A percentile compares a stretch with the other conserved stretches of the same genome.
Evolutionary conservation across 345 rosid genomes (phyloP).

Genomic region (Anastatica hierochuntica): DNA sequence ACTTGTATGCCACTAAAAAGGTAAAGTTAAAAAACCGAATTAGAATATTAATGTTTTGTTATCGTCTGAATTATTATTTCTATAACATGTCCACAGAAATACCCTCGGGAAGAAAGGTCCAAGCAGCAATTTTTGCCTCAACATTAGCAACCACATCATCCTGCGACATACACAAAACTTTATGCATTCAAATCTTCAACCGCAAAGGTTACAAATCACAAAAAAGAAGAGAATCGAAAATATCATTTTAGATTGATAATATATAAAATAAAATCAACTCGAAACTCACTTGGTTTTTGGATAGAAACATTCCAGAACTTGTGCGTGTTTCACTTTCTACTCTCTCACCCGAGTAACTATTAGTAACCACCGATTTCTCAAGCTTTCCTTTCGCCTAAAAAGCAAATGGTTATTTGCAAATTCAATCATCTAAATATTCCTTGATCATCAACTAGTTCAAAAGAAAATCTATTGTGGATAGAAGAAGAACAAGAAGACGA

Average conservation of each 20-base stretch:
- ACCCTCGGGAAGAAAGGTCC: slow-evolving; percentile 94
- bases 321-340: slow-evolving; percentile 74
- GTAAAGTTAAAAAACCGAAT: not conserved
- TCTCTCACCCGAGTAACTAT: slow-evolving; percentile 77
- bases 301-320: slow-evolving; percentile 85
- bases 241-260: too few relatives aligned
- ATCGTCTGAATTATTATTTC: too few relatives aligned
- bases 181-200: slow-evolving; percentile 6
- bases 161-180: slow-evolving; percentile 33
- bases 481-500: slow-evolving; percentile 1
- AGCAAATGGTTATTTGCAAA: too few relatives aligned
- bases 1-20: not conserved
- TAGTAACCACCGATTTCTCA: slow-evolving; percentile 85
- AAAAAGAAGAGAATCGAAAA: not conserved
- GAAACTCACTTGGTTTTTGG: slow-evolving; percentile 54
- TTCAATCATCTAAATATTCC: too few relatives aligned
- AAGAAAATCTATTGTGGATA: too few relatives aligned
- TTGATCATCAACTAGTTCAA: too few relatives aligned
- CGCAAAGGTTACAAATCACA: slow-evolving; percentile 7
- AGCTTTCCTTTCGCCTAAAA: slow-evolving; percentile 77
- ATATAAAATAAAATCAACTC: not conserved
- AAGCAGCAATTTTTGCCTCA: slow-evolving; percentile 72
- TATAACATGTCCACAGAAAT: not conserved
- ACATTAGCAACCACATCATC: slow-evolving; percentile 66
- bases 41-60: too few relatives aligned